phyloP scores from a whole-genome alignment of 176 grass and related monocot genomes.

The Pontederia crassipes region DNA sequence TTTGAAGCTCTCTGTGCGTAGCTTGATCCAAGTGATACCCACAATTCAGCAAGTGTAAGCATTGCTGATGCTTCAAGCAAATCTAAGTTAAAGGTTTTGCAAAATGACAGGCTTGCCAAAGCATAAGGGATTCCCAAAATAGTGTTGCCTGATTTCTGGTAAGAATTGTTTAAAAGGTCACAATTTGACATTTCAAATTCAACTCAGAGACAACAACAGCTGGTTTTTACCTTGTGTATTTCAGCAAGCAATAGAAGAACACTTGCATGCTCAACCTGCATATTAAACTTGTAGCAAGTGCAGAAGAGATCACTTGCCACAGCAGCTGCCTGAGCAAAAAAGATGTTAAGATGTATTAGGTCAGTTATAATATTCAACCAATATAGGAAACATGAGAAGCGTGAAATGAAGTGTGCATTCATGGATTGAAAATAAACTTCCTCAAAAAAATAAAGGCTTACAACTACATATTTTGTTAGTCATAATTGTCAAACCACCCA shows the following conservation, averaged over 20 bases:
- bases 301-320: conserved; percentile 79
- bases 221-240: conserved; percentile 71
- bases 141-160: conserved; percentile 66
- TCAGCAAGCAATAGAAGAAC: conserved; percentile 93
- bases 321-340: conserved; percentile 49
- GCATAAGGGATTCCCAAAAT: conserved; percentile 71
- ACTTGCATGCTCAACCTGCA: conserved; percentile 92
- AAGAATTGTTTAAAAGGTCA: neutral
- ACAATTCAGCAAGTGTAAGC: conserved; percentile 72
- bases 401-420: too few species aligned
- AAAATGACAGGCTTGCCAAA: conserved; percentile 80
- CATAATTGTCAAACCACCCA: too few species aligned
- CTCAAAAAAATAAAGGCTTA: too few species aligned
- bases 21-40: conserved; percentile 64
- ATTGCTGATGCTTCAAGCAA: conserved; percentile 80
- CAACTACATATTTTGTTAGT: too few species aligned
- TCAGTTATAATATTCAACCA: too few species aligned
- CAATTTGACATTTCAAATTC: neutral
- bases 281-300: conserved; percentile 88
- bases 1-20: conserved; percentile 57
- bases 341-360: neutral
- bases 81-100: conserved; percentile 91
- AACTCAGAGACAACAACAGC: neutral
- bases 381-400: too few species aligned
- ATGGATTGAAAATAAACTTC: too few species aligned